phyloP scores from a whole-genome alignment of 352 stramenopile genomes.

The Globisporangium nagaii region DNA sequence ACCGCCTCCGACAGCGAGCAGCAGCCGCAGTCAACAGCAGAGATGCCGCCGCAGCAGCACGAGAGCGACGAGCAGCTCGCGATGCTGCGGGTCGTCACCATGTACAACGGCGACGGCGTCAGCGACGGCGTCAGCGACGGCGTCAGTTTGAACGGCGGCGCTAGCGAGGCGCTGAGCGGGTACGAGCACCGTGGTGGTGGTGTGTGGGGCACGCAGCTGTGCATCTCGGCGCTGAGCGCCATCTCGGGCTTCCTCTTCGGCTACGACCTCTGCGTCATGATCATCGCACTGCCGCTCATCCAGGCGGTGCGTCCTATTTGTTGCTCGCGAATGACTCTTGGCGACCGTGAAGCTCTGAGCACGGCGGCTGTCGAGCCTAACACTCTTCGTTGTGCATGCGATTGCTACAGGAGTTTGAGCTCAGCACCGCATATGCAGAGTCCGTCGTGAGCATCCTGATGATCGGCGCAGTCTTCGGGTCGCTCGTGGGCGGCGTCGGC shows the following conservation, averaged over 20 bases:
- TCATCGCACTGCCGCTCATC: constrained; percentile 62
- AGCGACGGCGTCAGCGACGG: background rate
- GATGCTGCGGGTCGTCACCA: background rate
- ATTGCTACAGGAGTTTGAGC: constrained; percentile 29
- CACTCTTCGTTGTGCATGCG: background rate
- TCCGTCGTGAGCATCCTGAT: constrained; percentile 65
- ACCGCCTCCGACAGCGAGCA: constrained; percentile 7
- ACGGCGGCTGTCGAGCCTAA: too few relatives aligned
- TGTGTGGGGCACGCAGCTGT: constrained; percentile 26
- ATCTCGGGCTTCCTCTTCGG: constrained; percentile 71
- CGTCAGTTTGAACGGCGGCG: background rate
- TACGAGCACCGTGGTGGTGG: background rate
- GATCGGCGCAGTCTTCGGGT: constrained; percentile 61
- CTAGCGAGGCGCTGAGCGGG: background rate
- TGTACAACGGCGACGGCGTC: background rate
- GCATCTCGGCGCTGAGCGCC: constrained; percentile 54
- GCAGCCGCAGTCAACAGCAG: background rate
- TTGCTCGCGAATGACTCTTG: too few relatives aligned
- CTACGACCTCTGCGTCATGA: constrained; percentile 77
- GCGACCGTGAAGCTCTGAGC: too few relatives aligned
- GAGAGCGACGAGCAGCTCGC: background rate
- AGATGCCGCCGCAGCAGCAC: background rate
- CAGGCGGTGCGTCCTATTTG: constrained; percentile 21
- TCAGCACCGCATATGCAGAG: constrained; percentile 47
- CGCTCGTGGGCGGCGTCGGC: constrained; percentile 42